A percentile compares a stretch with the other conserved stretches of the same genome.
phyloP scores from a whole-genome alignment of 164 flowering plant genomes.

The Piper betle region DNA sequence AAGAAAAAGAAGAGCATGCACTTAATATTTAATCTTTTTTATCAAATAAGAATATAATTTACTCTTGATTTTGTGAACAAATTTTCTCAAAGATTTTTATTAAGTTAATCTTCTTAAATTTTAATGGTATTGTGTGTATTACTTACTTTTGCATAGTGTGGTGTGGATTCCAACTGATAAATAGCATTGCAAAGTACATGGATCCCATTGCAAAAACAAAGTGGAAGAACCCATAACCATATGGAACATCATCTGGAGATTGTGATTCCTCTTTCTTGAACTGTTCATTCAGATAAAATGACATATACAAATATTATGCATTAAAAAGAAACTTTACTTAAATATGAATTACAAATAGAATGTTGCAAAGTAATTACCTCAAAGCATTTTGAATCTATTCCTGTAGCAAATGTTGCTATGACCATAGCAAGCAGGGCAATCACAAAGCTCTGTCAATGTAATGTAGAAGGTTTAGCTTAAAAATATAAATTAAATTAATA shows the following conservation, averaged over 20 bases:
- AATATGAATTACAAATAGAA: too few relatives aligned
- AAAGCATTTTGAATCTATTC: slow-evolving; percentile 88
- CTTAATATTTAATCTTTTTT: too few relatives aligned
- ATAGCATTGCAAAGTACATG: slow-evolving; percentile 85
- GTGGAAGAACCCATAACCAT: slow-evolving; percentile 92
- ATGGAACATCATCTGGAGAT: slow-evolving; percentile 67
- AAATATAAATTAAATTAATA: too few relatives aligned
- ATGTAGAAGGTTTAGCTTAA: not conserved
- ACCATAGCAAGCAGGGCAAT: slow-evolving; percentile 72
- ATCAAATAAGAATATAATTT: too few relatives aligned
- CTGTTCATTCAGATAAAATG: slow-evolving; percentile 23
- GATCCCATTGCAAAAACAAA: slow-evolving; percentile 87
- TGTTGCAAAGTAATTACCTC: slow-evolving; percentile 34
- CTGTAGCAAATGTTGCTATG: slow-evolving; percentile 88
- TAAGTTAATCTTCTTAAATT: too few relatives aligned
- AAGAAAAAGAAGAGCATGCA: too few relatives aligned
- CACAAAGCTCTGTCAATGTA: slow-evolving; percentile 61
- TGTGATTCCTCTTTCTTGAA: slow-evolving; percentile 42
- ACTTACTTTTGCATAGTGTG: slow-evolving; percentile 65
- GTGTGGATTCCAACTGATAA: slow-evolving; percentile 75
- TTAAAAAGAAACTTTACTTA: too few relatives aligned
- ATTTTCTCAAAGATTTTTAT: too few relatives aligned
- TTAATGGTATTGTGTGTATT: too few relatives aligned
- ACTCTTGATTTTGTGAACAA: too few relatives aligned
- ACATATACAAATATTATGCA: too few relatives aligned